A percentile compares a stretch with the other conserved stretches of the same genome.
phyloP scores from a whole-genome alignment of 2,329 filamentous ascomycete genomes.

The Ophiostoma populinum region DNA sequence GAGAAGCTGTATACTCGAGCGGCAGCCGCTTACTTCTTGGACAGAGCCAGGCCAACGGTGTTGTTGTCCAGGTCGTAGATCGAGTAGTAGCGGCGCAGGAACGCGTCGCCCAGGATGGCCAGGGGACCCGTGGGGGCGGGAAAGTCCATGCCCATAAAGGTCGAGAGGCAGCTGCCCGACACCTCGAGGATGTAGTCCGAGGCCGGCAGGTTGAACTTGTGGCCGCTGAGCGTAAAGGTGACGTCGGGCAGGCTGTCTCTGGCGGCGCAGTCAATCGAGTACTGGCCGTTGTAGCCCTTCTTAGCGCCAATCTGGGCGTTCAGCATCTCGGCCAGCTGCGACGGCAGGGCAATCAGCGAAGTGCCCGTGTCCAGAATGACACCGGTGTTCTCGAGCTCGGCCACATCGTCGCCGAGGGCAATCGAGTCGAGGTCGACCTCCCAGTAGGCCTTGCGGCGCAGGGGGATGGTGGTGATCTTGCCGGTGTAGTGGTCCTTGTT shows the following conservation, averaged over 20 bases:
- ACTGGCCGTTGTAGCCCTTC: slow-evolving; percentile 96
- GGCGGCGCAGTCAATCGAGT: slow-evolving; percentile 78
- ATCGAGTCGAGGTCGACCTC: slow-evolving; percentile 93
- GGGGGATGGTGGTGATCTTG: slow-evolving; percentile 80
- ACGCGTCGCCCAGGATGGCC: slow-evolving; percentile 82
- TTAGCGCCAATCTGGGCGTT: slow-evolving; percentile 97
- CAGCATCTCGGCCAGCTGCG: slow-evolving; percentile 80
- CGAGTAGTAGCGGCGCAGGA: slow-evolving; percentile 78
- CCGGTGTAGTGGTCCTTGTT: slow-evolving; percentile 67
- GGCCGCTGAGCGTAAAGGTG: slow-evolving; percentile 73
- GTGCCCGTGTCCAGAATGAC: slow-evolving; percentile 97
- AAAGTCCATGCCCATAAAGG: slow-evolving; percentile 94
- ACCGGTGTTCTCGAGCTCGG: slow-evolving; percentile 85
- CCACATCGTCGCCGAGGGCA: slow-evolving; percentile 68
- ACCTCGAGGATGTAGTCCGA: slow-evolving; percentile 95
- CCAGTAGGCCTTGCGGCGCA: slow-evolving; percentile 99
- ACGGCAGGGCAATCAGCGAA: slow-evolving; percentile 88
- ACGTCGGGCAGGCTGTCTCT: slow-evolving; percentile 74
- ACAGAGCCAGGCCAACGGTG: slow-evolving; percentile 74
- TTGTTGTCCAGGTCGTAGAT: slow-evolving; percentile 88
- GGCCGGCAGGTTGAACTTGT: slow-evolving; percentile 80
- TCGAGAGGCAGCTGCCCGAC: slow-evolving; percentile 87
- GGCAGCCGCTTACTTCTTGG: slow-evolving; percentile 52
- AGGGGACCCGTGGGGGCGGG: slow-evolving; percentile 77
- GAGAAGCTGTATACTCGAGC: too few relatives aligned